Base-by-base conservation (phyloP, 805 yeast species). In the Metschnikowia similis region DNA sequence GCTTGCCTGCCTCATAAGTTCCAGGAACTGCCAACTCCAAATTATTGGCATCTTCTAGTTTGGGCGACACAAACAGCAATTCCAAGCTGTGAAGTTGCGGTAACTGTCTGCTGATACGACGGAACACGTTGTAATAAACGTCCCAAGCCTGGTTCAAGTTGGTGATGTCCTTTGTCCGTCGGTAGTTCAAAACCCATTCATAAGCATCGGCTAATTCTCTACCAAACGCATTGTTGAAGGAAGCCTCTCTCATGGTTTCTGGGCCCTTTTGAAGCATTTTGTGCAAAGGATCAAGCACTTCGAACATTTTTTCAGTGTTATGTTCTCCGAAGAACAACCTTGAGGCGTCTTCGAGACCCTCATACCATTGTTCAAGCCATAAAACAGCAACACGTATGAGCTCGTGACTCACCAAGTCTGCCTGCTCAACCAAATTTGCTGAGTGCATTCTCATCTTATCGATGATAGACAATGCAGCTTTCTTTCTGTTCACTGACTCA, bases 311-410 rank as follows among this genome's bases (percentile, higher is more conserved):
- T 48, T 90, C 96, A 10, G 92, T 87, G 62, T 94, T 90, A 59
- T 89, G 94, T 54, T 94, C 99, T 34, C 95, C 96, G 67, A 90
- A 92, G 71, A 85, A 94, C 47, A 87, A 78, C 51, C 97, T 76
- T 3, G 97, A 90, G 0, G 99, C 99, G 71, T 94, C 97, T 64
- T 94, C 99, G 31, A 94, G 74, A 2, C 96, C 97, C 69, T 92
- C 98, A 59, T 90, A 91, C 99, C 99, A 94, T 64, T 87, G 85
- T 62, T 94, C 99, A 61, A 90, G 96, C 97, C 99, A 91, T 52
- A 94, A 69, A 3, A 92, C 97, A 1, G 98, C 97, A 14, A 90
- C 96, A 56, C 98, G 76, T 54, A 94, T 91, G 49, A 94, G 79
- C 62, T 94, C 99, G 56, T 84, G 84, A 69, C 96, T 87, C n/a